Percentiles rank a stretch among this genome's conserved stretches.
Evolutionary conservation across 2,329 filamentous ascomycete genomes (phyloP).

Genomic region (Cyclaneusma minus): DNA sequence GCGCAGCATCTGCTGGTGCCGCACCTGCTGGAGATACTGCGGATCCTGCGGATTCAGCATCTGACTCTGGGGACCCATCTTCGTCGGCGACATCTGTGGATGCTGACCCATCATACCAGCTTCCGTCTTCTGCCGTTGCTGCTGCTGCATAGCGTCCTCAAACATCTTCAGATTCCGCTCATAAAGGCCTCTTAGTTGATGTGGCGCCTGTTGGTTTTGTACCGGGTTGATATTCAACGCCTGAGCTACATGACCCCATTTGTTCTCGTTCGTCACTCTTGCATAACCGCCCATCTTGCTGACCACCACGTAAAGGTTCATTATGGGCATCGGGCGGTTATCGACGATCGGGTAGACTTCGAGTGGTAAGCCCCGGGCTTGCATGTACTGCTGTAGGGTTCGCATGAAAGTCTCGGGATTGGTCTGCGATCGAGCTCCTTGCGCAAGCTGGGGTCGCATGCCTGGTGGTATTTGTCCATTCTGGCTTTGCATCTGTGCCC

Average conservation of each 20-base stretch:
- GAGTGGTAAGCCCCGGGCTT: slow-evolving; percentile 53
- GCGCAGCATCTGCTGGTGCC: slow-evolving; percentile 28
- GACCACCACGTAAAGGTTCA: slow-evolving; percentile 64
- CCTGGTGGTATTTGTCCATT: slow-evolving; percentile 39
- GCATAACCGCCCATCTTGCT: slow-evolving; percentile 66
- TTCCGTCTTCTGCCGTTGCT: slow-evolving; percentile 33
- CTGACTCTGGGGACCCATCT: slow-evolving; percentile 26
- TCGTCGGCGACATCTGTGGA: slow-evolving; percentile 24
- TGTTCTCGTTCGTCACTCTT: slow-evolving; percentile 50
- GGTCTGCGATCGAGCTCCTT: slow-evolving; percentile 24
- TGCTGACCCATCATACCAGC: slow-evolving; percentile 13
- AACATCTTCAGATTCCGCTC: slow-evolving; percentile 63
- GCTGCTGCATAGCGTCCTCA: slow-evolving; percentile 49
- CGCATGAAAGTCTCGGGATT: slow-evolving; percentile 60
- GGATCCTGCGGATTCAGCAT: slow-evolving; percentile 39
- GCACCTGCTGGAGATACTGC: slow-evolving; percentile 37
- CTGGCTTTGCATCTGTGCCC: slow-evolving; percentile 33
- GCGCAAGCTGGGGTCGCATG: slow-evolving; percentile 35
- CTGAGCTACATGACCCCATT: slow-evolving; percentile 60
- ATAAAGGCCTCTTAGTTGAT: slow-evolving; percentile 59
- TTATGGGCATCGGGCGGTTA: slow-evolving; percentile 58
- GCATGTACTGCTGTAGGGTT: slow-evolving; percentile 65
- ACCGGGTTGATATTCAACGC: slow-evolving; percentile 43
- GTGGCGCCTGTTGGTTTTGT: slow-evolving; percentile 49
- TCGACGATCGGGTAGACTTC: slow-evolving; percentile 61